Base-by-base conservation (phyloP, 2,329 filamentous ascomycete species). In the Fusarium transvaalense region DNA sequence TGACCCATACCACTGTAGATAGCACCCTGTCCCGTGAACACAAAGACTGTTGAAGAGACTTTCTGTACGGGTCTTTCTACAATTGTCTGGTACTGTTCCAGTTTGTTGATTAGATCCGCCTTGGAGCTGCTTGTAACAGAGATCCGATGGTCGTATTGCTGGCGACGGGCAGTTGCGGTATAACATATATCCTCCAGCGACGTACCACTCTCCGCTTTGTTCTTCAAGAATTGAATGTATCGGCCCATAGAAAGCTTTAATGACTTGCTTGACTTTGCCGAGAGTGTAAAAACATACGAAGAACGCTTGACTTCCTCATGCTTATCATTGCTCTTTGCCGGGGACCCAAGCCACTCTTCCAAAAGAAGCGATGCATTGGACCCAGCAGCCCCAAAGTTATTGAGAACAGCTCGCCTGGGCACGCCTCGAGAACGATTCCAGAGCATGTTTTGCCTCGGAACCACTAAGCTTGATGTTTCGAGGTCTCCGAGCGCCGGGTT, bases 331-430 rank as follows among this genome's bases (percentile, higher is more conserved):
- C 3, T 10, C 13, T 38, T n/a, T 12, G 10, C 1, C 6, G 21
- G 6, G 12, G 38, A 17, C 6, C 10, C 52, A 6, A 42, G 4
- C 43, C 54, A 50, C 17, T 56, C 54, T n/a, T 56, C 54, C 6
- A 56, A 3, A 12, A 56, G 54, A 6, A 56, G 12, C 4, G 54
- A 50, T 35, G 54, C 45, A 21, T 56, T 56, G 4, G 43, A 50
- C 10, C 54, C 54, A 14, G 54, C 54, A 35, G 54, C 54, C 10
- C 43, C 43, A 35, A 56, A 56, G 9, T 56, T 56, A 17, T 56
- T 56, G 17, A 56, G 43, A 4, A 56, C 21, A 15, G 45, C 54
- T n/a, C 54, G 21, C 13, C 54, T 50, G 4, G 37, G 35, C 6
- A n/a, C 9, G 4, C 45, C 21, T 5, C 1, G 2, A 14, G 29